Conservation (phyloP, 768 basidiomycete species). For the Tylopilus vinaceipallidus region DNA sequence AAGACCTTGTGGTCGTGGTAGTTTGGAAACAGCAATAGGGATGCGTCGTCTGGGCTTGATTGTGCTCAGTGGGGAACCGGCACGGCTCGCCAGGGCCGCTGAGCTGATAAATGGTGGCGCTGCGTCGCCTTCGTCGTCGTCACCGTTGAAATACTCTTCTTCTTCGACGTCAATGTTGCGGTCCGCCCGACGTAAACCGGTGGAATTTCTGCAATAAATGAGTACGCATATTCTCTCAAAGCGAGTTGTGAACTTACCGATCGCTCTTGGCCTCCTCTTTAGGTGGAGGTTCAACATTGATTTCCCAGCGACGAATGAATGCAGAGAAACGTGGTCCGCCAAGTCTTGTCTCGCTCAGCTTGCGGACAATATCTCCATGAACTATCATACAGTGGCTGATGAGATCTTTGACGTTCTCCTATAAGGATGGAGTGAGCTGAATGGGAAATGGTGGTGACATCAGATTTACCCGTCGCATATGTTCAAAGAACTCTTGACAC, state of each 20-base stretch:
- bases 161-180: constrained; percentile 71
- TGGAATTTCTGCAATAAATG: constrained; percentile 35
- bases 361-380: constrained; percentile 63
- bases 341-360: constrained; percentile 57
- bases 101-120: constrained; percentile 32
- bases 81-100: constrained; percentile 23
- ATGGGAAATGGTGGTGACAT: not conserved
- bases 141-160: constrained; percentile 90
- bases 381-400: constrained; percentile 82
- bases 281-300: constrained; percentile 82
- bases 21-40: constrained; percentile 44
- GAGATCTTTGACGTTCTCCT: constrained; percentile 88
- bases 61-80: constrained; percentile 33
- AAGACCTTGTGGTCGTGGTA: constrained; percentile 42
- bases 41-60: constrained; percentile 62
- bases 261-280: constrained; percentile 48
- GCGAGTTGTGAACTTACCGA: constrained; percentile 40
- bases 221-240: constrained; percentile 3
- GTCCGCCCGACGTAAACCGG: constrained; percentile 41
- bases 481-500: constrained; percentile 94
- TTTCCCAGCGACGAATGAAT: constrained; percentile 84
- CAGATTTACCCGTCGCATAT: constrained; percentile 74
- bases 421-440: constrained; percentile 8
- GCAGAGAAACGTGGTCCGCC: constrained; percentile 66
- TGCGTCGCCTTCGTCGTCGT: constrained; percentile 72